phyloP scores from a whole-genome alignment of 345 rosid species.

The rapeseed (Brassica napus) region DNA sequence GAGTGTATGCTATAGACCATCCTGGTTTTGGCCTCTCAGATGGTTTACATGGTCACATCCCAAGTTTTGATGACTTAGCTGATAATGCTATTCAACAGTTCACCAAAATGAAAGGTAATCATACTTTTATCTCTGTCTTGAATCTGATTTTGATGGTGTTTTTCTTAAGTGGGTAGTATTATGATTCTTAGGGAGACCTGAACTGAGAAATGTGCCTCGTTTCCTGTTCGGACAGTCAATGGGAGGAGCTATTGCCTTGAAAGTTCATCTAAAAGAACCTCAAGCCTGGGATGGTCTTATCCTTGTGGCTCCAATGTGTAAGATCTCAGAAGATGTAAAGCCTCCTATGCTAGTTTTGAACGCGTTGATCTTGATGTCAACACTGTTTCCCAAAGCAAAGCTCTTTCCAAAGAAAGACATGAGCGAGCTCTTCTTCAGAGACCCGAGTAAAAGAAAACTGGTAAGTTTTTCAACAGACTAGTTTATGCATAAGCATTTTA shows the following conservation, averaged over 20 bases:
- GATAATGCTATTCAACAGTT: constrained; percentile 72
- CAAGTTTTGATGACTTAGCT: constrained; percentile 69
- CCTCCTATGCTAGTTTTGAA: constrained; percentile 67
- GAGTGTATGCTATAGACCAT: constrained; percentile 83
- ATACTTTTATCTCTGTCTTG: neutral
- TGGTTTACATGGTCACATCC: constrained; percentile 89
- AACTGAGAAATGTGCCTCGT: constrained; percentile 64
- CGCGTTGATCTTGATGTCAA: constrained; percentile 53
- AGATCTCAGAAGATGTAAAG: constrained; percentile 79
- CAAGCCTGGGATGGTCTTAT: constrained; percentile 88
- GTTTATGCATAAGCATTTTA: neutral
- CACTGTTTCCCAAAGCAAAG: constrained; percentile 78
- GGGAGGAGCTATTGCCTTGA: constrained; percentile 96
- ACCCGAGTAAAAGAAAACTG: constrained; percentile 66
- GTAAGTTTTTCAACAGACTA: constrained; percentile 34
- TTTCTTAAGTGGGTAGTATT: constrained; percentile 8
- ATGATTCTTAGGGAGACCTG: constrained; percentile 60
- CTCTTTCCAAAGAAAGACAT: constrained; percentile 73
- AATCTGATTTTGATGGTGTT: neutral
- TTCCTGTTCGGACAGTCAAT: constrained; percentile 90
- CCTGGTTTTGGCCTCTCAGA: constrained; percentile 93
- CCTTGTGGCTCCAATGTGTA: constrained; percentile 97
- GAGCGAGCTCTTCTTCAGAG: constrained; percentile 69
- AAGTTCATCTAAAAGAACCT: constrained; percentile 74
- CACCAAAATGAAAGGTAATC: constrained; percentile 74